Evolutionary conservation across 139 green algal genomes (phyloP), one percentile per base, ranked within the genome.

Genomic region (Auxenochlorella pyrenoidosa): DNA sequence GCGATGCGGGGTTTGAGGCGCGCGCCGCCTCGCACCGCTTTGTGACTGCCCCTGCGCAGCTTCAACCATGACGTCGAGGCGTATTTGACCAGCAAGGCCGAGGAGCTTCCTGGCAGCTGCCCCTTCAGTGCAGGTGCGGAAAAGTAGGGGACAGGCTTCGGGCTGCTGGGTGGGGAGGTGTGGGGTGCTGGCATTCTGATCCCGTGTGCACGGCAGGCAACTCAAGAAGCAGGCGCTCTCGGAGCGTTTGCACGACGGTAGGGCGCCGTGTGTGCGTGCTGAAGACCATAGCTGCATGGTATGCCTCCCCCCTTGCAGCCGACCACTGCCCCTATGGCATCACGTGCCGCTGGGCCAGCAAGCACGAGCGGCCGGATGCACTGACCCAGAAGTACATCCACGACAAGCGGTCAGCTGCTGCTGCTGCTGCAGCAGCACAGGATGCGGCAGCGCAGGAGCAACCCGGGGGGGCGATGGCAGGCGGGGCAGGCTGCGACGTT

Each of bases 91-190:
- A 34, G n/a, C 22, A 97, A 96, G 87, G 88, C 89, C 5, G 68
- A 70, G 4, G 95, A 97, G 41, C 87, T 98, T 70, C 95, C 95
- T 26, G 96, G 96, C 13, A 60, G 26, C 40, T 98, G 96, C 81
- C 93, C 93, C 2, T 98, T 95, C 38, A 82, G 47, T 63, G 80
- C 87, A 19, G 28, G 51, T 41, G 43, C 8, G 4, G 21, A 30
- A 19, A 95, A 92, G 79, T 92, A 92, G 3, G 94, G 92, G 85
- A 91, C n/a, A n/a, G 93, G 93, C 63, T 34, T 58, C 15, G 4
- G 22, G 38, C 5, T 76, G 41, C 16, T 34, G 34, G 59, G 75
- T 34, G 18, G 21, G 73, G 73, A 32, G 13, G 73, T 5, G 73
- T 82, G 63, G 47, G 47, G 47, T 54, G 47, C 47, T 10, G 47